A percentile compares a stretch with the other conserved stretches of the same genome.
Conservation (phyloP, 2,329 filamentous ascomycete species). For the Aspergillus ustus region DNA sequence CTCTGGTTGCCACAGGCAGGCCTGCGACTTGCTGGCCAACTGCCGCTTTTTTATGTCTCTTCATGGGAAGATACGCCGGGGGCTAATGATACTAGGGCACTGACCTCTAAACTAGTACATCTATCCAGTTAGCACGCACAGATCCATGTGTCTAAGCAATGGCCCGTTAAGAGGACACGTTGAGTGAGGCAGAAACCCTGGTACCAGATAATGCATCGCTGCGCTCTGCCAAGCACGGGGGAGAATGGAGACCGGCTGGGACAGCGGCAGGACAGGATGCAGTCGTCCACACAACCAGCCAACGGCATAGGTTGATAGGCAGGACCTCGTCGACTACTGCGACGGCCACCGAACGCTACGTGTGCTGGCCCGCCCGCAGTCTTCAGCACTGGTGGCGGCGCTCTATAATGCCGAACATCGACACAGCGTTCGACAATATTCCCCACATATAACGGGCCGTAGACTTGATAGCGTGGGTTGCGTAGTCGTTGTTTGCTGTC, state of each 20-base stretch:
- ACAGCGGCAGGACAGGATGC: too few species aligned
- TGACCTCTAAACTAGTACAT: slow-evolving; percentile 3
- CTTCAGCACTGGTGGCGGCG: not conserved
- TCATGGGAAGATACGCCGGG: not conserved
- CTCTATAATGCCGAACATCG: slow-evolving; percentile 7
- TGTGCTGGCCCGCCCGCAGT: slow-evolving; percentile 4
- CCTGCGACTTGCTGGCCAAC: not conserved
- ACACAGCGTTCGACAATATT: not conserved
- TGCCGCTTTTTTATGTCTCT: not conserved
- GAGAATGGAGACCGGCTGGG: too few species aligned
- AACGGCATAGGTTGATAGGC: not conserved
- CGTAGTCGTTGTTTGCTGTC: too few species aligned
- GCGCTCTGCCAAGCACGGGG: too few species aligned
- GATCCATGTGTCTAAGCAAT: too few species aligned
- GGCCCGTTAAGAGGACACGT: slow-evolving; percentile 1
- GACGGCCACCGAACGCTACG: slow-evolving; percentile 3
- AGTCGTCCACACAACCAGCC: not conserved
- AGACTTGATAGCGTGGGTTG: too few species aligned
- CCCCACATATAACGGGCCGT: too few species aligned
- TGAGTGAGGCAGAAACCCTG: too few species aligned
- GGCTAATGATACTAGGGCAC: too few species aligned
- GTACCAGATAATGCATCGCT: too few species aligned
- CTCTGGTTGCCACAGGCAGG: not conserved
- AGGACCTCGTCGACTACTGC: not conserved
- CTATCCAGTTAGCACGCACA: not conserved